A percentile compares a stretch with the other conserved stretches of the same genome.
phyloP scores from a whole-genome alignment of 116 monocot genomes.

The Trichopus zeylanicus region DNA sequence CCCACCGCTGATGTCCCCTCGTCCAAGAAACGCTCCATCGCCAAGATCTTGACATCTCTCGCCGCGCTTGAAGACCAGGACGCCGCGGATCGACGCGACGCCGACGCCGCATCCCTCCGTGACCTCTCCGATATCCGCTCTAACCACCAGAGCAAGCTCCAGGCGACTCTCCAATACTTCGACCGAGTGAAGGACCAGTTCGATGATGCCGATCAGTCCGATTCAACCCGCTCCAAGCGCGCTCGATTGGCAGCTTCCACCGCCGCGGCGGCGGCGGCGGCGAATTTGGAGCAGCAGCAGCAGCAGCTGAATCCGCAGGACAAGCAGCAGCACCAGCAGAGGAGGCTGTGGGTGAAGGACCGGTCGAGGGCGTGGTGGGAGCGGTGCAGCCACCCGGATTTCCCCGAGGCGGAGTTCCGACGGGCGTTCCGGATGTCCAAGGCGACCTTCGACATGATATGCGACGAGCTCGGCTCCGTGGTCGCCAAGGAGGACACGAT shows the following conservation, averaged over 20 bases:
- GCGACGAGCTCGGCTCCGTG: constrained; percentile 44
- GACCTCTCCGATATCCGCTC: constrained; percentile 33
- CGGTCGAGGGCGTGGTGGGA: constrained; percentile 70
- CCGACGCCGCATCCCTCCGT: constrained; percentile 11
- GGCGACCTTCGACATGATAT: constrained; percentile 66
- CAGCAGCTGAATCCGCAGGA: background rate
- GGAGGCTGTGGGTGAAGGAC: constrained; percentile 64
- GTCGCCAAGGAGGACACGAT: constrained; percentile 80
- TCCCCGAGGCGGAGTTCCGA: constrained; percentile 54
- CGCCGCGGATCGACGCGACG: constrained; percentile 18
- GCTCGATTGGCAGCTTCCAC: constrained; percentile 25
- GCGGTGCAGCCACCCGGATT: constrained; percentile 44
- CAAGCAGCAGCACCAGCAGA: constrained; percentile 22
- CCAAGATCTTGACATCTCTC: constrained; percentile 42
- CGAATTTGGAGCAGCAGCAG: background rate
- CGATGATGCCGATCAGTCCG: constrained; percentile 39
- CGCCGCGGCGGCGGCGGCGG: constrained; percentile 3
- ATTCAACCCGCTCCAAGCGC: constrained; percentile 18
- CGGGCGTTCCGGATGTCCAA: constrained; percentile 44
- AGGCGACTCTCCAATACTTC: constrained; percentile 31
- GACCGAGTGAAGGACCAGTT: constrained; percentile 32
- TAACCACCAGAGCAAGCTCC: constrained; percentile 20
- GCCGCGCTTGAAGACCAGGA: constrained; percentile 42
- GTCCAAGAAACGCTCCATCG: constrained; percentile 26
- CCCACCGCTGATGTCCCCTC: background rate